Percentiles rank a stretch among this genome's conserved stretches.
Evolutionary conservation across 192 early-diverging fungal genomes (phyloP).

Genomic region (Entophlyctis helioformis): DNA sequence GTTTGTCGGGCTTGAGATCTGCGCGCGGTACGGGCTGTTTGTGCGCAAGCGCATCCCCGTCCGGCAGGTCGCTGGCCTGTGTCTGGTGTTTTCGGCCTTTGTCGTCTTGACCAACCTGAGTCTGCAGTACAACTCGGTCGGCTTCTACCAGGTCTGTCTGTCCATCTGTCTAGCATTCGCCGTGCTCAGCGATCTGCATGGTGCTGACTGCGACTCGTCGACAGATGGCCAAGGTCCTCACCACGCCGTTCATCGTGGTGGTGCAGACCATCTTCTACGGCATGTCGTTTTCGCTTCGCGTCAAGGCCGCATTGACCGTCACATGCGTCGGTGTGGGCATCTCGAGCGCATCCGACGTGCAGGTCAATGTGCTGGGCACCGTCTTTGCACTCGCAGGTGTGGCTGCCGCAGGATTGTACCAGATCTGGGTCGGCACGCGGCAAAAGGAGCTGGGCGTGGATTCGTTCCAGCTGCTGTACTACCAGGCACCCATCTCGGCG

Average conservation of each 20-base stretch:
- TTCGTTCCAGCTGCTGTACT: constrained; percentile 3
- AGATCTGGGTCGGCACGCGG: constrained; percentile 6
- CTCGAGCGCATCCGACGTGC: constrained; percentile 2
- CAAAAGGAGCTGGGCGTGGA: constrained; percentile 4
- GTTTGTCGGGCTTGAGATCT: constrained; percentile 3
- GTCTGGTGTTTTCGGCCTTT: background rate
- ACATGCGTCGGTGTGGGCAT: constrained; percentile 3
- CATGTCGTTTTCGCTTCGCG: background rate
- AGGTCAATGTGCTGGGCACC: constrained; percentile 2
- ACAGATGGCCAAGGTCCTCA: constrained; percentile 4
- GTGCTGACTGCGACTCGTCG: too few species aligned
- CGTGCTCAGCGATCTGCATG: too few species aligned
- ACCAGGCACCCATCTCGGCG: constrained; percentile 10
- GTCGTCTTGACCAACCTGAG: constrained; percentile 9
- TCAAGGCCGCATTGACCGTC: constrained; percentile 1
- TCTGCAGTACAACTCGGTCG: constrained; percentile 8
- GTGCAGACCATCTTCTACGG: constrained; percentile 6
- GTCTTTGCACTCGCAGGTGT: constrained; percentile 3
- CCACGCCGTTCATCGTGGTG: constrained; percentile 1
- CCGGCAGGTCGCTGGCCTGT: background rate
- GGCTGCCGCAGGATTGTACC: constrained; percentile 1
- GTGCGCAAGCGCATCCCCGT: constrained; percentile 1
- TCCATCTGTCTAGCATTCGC: too few species aligned
- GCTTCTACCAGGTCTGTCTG: constrained; percentile 3
- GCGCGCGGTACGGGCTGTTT: background rate